Percentiles rank a stretch among this genome's conserved stretches.
Conservation (phyloP, 2,329 filamentous ascomycete species). For the Colletotrichum nymphaeae region DNA sequence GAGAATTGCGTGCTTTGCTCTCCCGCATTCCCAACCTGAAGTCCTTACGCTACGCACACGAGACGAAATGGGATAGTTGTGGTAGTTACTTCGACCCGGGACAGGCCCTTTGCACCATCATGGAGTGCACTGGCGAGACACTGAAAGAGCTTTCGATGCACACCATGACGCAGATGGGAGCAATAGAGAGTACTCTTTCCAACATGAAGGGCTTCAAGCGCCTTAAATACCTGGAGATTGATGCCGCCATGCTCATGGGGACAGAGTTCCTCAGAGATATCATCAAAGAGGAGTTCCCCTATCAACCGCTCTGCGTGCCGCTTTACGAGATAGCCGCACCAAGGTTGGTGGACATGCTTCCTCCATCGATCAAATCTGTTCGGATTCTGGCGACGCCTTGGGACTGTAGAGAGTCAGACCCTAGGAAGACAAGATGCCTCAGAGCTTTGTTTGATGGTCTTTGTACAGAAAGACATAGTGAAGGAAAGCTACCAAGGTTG, state of each 20-base stretch:
- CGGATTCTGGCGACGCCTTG: neutral
- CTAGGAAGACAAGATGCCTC: neutral
- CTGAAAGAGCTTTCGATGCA: neutral
- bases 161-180: neutral
- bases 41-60: neutral
- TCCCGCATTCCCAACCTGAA: neutral
- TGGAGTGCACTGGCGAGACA: neutral
- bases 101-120: neutral
- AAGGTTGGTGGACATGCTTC: neutral
- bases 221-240: neutral
- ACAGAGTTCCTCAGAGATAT: neutral
- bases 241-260: neutral
- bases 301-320: too few relatives aligned
- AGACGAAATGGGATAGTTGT: neutral
- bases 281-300: neutral
- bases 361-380: neutral
- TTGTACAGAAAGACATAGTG: neutral
- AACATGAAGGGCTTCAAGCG: neutral
- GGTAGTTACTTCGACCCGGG: neutral
- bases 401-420: too few relatives aligned
- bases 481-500: neutral
- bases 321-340: neutral
- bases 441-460: neutral
- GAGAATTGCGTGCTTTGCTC: neutral
- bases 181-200: neutral